phyloP scores from a whole-genome alignment of 805 yeast genomes.

The Candida taoyuanica region DNA sequence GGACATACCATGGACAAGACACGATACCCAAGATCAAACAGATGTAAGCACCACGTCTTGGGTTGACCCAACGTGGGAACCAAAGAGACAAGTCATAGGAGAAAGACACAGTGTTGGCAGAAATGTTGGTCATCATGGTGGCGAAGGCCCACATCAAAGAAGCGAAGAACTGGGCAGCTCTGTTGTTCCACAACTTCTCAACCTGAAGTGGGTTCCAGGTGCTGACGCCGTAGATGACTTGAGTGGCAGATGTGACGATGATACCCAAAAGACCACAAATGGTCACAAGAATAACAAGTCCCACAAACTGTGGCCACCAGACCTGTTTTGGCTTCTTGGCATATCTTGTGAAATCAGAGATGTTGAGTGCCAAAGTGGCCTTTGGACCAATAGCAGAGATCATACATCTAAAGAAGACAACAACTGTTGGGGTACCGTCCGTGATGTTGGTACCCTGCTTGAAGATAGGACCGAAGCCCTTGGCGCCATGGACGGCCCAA shows the following conservation, averaged over 20 bases:
- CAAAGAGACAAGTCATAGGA: constrained; percentile 55
- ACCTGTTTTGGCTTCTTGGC: constrained; percentile 29
- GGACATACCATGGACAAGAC: constrained; percentile 71
- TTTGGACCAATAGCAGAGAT: constrained; percentile 32
- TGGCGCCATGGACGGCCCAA: constrained; percentile 29
- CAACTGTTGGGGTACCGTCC: constrained; percentile 22
- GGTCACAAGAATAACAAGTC: constrained; percentile 26
- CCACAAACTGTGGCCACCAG: constrained; percentile 30
- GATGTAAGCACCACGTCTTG: constrained; percentile 57
- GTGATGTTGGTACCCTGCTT: constrained; percentile 20
- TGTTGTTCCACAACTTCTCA: constrained; percentile 30
- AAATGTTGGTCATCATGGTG: constrained; percentile 62
- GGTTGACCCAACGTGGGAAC: constrained; percentile 54
- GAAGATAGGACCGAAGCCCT: constrained; percentile 27
- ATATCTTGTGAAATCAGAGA: constrained; percentile 37
- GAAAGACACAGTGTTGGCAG: constrained; percentile 58
- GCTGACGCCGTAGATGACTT: constrained; percentile 33
- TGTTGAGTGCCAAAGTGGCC: constrained; percentile 35
- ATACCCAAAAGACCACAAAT: constrained; percentile 31
- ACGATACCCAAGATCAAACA: constrained; percentile 65
- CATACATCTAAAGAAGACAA: constrained; percentile 26
- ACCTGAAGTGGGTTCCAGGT: constrained; percentile 42
- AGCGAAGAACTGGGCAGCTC: constrained; percentile 24
- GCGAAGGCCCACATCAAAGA: constrained; percentile 23
- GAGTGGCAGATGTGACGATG: constrained; percentile 33